Evolutionary conservation across 2,329 filamentous ascomycete species (phyloP).

Genomic region (Geoglossum cookeanum): DNA sequence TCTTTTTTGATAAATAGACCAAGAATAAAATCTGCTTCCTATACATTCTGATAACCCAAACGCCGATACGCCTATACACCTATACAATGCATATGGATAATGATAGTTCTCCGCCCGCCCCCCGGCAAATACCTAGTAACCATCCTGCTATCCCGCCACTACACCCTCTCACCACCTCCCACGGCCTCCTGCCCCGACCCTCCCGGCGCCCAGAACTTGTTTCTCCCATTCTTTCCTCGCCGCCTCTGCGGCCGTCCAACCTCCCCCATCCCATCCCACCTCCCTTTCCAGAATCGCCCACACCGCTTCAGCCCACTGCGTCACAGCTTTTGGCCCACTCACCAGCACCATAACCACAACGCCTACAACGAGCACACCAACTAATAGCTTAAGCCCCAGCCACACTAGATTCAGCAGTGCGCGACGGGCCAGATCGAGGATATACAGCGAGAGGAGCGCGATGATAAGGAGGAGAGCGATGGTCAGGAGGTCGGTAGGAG

Average conservation of each 20-base stretch:
- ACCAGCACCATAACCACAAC: constrained; percentile 35
- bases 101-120: neutral
- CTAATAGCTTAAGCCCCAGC: constrained; percentile 42
- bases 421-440: constrained; percentile 51
- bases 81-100: neutral
- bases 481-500: constrained; percentile 26
- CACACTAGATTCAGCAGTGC: constrained; percentile 59
- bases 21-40: neutral
- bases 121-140: neutral
- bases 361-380: constrained; percentile 38
- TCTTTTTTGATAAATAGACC: neutral
- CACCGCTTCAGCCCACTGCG: constrained; percentile 26
- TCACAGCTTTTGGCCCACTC: constrained; percentile 18
- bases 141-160: neutral
- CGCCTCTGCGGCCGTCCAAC: neutral
- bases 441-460: constrained; percentile 42
- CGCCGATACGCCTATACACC: neutral
- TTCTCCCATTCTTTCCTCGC: neutral
- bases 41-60: neutral
- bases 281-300: constrained; percentile 48
- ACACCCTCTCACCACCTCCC: neutral
- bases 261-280: constrained; percentile 13
- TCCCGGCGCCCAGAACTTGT: neutral
- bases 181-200: neutral
- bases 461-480: constrained; percentile 37